These are phyloP conservation scores for Paecilomyces variotii DNA, from an alignment of 2,329 filamentous ascomycete genomes.

Conservation along the genomic window DNA sequence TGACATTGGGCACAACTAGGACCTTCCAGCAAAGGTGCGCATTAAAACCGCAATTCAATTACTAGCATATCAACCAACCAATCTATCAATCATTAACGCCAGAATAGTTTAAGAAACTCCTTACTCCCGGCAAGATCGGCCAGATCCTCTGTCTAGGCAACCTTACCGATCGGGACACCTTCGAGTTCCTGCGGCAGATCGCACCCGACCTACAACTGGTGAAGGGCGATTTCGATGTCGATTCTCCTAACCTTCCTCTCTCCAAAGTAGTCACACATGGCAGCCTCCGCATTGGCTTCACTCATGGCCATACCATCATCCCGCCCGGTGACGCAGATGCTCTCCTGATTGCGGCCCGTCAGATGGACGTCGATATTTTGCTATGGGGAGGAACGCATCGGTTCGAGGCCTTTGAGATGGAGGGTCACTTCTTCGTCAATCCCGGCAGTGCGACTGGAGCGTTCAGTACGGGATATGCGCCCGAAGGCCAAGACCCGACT, in stretches of 20 bases:
- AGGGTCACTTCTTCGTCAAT: conserved; percentile 65
- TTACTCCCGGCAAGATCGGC: conserved; percentile 74
- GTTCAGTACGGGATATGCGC: conserved; percentile 53
- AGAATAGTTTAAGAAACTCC: conserved; percentile 71
- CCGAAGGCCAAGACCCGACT: conserved; percentile 59
- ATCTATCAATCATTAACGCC: conserved; percentile 5
- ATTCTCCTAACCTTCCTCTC: conserved; percentile 56
- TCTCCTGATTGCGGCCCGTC: conserved; percentile 58
- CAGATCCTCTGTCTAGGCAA: conserved; percentile 75
- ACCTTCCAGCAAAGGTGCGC: conserved; percentile 78
- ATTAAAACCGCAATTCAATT: background rate
- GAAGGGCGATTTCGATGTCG: conserved; percentile 62
- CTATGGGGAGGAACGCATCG: conserved; percentile 63
- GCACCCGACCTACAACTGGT: conserved; percentile 65
- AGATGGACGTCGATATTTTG: conserved; percentile 64
- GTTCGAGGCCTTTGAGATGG: conserved; percentile 64
- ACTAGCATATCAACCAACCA: background rate
- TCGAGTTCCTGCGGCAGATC: conserved; percentile 70
- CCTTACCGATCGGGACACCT: conserved; percentile 70
- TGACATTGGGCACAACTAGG: conserved; percentile 30
- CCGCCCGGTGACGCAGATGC: conserved; percentile 59
- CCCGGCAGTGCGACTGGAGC: conserved; percentile 61
- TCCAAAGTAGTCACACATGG: conserved; percentile 65
- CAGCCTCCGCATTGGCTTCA: conserved; percentile 60
- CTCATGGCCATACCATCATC: conserved; percentile 63